Base-by-base conservation (phyloP, 805 yeast genomes). In the Kuraishia hungarica region DNA sequence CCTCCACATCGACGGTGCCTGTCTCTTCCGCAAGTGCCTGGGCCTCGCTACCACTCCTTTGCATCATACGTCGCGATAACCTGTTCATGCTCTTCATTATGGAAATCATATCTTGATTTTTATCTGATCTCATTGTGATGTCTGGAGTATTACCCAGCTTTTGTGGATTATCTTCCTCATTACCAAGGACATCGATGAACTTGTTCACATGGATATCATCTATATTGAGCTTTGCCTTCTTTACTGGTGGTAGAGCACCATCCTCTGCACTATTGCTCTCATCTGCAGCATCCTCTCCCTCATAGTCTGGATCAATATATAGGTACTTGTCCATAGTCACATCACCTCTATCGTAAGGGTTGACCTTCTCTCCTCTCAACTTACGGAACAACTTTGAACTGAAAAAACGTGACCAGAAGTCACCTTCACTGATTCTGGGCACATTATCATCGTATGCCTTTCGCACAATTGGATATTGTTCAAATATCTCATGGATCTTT, bases 401-500 rank as follows among this genome's bases (percentile, higher is more conserved):
- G 76, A 94, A 94, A 64, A 94, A 94, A 58, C 97, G 75, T 11
- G 96, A 89, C 99, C 99, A 94, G 63, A 94, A 94, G 64, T 88
- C 96, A 48, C 93, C 92, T 67, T 94, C 98, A 51, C 82, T 79
- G 54, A 94, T 76, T 58, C 86, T 84, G 0, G 98, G 99, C 3
- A 94, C 99, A 56, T 84, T 84, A 54, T 94, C 99, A 57, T 82
- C 84, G 64, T 88, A 94, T 0, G 98, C 98, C 59, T 81, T 82
- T 57, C 89, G 82, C 24, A 94, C 96, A 46, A 92, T 82, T 0
- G 99, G 99, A 64, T 93, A 94, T 57, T 93, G 96, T 53, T 85
- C 89, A 66, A 94, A 92, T 22, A 94, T 90, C 59, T 87, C 96
- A 55, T 82, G 84, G 63, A 94, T 92, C 58, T 87, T 91, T 58